Percentiles rank a stretch among this genome's conserved stretches.
These are phyloP conservation scores for Penicillium salamii DNA, from an alignment of 495 filamentous ascomycete species.

Conservation along the genomic window DNA sequence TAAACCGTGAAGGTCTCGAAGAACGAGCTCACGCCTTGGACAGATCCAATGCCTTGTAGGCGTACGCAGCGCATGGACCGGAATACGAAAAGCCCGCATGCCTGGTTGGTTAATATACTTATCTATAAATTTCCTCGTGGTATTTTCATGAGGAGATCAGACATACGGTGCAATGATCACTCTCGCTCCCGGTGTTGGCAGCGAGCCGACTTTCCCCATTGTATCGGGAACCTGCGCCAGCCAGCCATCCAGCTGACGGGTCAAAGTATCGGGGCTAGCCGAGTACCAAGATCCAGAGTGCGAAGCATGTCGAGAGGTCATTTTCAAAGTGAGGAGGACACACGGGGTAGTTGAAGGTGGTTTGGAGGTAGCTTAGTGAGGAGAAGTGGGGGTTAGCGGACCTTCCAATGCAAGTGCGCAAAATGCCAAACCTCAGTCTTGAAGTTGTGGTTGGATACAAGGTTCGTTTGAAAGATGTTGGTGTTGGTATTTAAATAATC, in stretches of 20 bases:
- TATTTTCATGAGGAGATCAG: not conserved
- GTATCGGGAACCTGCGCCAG: conserved; percentile 67
- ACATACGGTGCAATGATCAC: conserved; percentile 95
- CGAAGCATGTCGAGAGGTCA: conserved; percentile 63
- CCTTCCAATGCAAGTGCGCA: too few species aligned
- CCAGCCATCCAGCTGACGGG: conserved; percentile 72
- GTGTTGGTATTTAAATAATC: too few species aligned
- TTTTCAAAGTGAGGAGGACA: conserved; percentile 24
- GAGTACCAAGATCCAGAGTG: conserved; percentile 89
- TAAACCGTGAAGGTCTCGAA: not conserved
- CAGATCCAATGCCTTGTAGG: conserved; percentile 87
- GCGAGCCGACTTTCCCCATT: conserved; percentile 51
- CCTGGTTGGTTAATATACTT: conserved; percentile 45
- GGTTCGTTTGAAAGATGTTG: too few species aligned
- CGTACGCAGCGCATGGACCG: conserved; percentile 89
- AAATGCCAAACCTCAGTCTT: too few species aligned
- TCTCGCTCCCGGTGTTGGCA: conserved; percentile 76
- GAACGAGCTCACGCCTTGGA: conserved; percentile 60
- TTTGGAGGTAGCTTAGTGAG: conserved; percentile 6
- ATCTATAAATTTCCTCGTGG: not conserved
- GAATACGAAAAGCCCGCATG: conserved; percentile 97
- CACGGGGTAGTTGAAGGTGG: not conserved
- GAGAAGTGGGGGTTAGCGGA: conserved; percentile 27
- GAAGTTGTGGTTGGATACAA: too few species aligned
- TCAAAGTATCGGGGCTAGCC: conserved; percentile 54